A percentile compares a stretch with the other conserved stretches of the same genome.
Conservation (phyloP, 2,329 filamentous ascomycete genomes). For the Fonsecaea monophora region DNA sequence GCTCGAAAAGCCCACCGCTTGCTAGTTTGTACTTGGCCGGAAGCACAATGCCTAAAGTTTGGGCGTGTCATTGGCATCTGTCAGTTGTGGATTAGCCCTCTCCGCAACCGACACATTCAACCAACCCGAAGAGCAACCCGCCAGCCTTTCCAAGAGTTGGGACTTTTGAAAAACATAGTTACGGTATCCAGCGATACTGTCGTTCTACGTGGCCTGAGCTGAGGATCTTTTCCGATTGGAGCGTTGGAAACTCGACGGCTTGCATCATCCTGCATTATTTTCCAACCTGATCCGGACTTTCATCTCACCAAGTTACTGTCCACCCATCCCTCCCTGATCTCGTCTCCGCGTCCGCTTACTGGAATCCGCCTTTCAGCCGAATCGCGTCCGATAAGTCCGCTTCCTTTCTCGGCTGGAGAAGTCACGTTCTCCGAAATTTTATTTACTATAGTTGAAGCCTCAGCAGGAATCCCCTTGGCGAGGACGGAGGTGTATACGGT, state of each 20-base stretch:
- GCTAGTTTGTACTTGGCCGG: neutral
- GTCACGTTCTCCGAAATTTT: neutral
- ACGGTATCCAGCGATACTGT: neutral
- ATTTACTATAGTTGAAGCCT: neutral
- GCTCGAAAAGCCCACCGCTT: neutral
- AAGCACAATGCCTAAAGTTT: neutral
- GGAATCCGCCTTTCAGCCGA: neutral
- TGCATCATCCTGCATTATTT: neutral
- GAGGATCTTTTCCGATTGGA: slow-evolving; percentile 1
- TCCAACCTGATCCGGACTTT: neutral
- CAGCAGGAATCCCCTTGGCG: neutral
- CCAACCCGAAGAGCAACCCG: neutral
- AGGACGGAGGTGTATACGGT: neutral
- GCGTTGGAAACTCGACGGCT: neutral
- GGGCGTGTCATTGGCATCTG: neutral
- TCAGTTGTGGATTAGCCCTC: neutral
- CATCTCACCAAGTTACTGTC: neutral
- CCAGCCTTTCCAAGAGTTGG: neutral
- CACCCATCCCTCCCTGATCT: neutral
- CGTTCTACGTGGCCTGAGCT: neutral
- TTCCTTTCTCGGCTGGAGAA: neutral
- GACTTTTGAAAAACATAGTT: slow-evolving; percentile 1
- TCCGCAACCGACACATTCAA: neutral
- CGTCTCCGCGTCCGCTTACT: slow-evolving; percentile 1
- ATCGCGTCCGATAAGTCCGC: neutral